Base-by-base conservation (phyloP, 192 early-diverging fungal species). In the Ramicandelaber brevisporus region DNA sequence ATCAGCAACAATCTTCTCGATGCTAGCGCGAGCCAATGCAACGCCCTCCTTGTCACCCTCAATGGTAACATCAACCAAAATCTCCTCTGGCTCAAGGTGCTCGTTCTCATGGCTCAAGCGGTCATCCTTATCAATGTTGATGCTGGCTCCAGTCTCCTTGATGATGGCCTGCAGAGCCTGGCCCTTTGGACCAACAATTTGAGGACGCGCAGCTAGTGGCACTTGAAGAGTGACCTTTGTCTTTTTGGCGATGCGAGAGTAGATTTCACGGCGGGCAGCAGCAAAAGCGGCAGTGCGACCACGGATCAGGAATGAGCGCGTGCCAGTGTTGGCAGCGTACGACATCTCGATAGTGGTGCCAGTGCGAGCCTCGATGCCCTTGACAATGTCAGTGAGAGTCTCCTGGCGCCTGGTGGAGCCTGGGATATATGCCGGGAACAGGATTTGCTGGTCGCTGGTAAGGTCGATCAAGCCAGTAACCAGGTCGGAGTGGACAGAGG, bases 21-120 rank as follows among this genome's bases (percentile, higher is more conserved):
- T 82, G 36, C 77, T 74, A 26, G 70, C 69, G 36, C 74, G 71
- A 22, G 93, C 93, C 14, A 75, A 53, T 29, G 57, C 55, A 23
- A 95, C 75, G 19, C 83, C 78, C 14, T 66, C 60, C 21, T 41
- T 54, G 55, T 90, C 79, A 32, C 93, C 93, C 18, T 65, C 73
- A 33, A 98, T 75, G 27, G 58, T 63, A 17, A 84, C 55, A 18
- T 44, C 44, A 4, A 45, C n/a, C 9, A 40, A 23, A 26, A 63
- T 59, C 30, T 84, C 73, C 15, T 68, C 60, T 8, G 58, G 61
- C 22, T 74, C 79, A 21, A 22, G 30, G 9, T 41, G 39, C 24
- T 56, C 44, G 13, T 57, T 50, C 20, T 47, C 30, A 9, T 38
- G 46, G 15, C 17, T 12, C 2, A 13, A 21, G 2, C 39, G 38